Conservation (phyloP, 352 stramenopile genomes). For the Blastocystis sp. region DNA sequence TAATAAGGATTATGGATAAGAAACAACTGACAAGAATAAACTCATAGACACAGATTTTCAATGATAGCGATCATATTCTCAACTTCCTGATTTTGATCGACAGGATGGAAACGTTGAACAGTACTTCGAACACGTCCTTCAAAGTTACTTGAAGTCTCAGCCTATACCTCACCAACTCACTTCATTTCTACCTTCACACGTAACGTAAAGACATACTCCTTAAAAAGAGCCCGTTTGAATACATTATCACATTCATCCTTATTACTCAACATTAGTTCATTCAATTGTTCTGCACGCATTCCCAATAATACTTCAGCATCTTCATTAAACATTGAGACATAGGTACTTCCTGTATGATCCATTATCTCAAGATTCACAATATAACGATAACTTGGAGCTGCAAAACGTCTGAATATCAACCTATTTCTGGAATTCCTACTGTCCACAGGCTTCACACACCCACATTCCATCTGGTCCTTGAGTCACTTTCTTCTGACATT, state of each 20-base stretch:
- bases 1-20: neutral
- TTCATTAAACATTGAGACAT: constrained; percentile 47
- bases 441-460: constrained; percentile 11
- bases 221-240: constrained; percentile 34
- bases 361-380: constrained; percentile 43
- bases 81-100: constrained; percentile 44
- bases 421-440: neutral
- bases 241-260: constrained; percentile 45
- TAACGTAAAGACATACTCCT: constrained; percentile 45
- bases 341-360: constrained; percentile 10
- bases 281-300: neutral
- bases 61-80: constrained; percentile 39
- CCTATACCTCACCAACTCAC: neutral
- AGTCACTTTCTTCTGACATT: constrained; percentile 59
- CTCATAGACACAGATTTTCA: constrained; percentile 26
- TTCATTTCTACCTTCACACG: constrained; percentile 23
- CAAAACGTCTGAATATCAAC: neutral
- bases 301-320: constrained; percentile 12
- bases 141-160: neutral
- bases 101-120: constrained; percentile 6
- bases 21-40: neutral
- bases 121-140: constrained; percentile 16
- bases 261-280: neutral
- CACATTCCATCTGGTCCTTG: constrained; percentile 21
- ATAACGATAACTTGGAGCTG: constrained; percentile 22